phyloP scores from a whole-genome alignment of 768 basidiomycete species.

The Leccinum variicolor region DNA sequence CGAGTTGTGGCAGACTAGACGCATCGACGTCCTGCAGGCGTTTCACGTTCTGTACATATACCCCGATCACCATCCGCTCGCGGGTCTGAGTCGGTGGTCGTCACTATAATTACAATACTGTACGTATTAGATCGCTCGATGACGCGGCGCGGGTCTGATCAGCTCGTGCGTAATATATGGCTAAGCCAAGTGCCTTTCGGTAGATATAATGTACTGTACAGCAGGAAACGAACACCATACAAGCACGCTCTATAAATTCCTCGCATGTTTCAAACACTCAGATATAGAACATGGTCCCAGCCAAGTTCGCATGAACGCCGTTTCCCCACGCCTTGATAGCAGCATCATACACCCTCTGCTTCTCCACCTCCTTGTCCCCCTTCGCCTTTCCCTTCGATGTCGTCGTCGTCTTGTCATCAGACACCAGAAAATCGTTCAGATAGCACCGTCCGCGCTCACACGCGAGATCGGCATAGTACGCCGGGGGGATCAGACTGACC shows the following conservation, averaged over 20 bases:
- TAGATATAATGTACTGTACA: background rate
- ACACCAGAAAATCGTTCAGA: conserved; percentile 64
- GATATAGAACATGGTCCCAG: conserved; percentile 74
- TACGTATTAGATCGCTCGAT: background rate
- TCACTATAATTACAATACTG: background rate
- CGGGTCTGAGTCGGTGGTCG: background rate
- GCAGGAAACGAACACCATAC: too few species aligned
- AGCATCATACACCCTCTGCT: conserved; percentile 16
- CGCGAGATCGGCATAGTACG: conserved; percentile 80
- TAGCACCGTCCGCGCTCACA: conserved; percentile 80
- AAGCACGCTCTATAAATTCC: too few species aligned
- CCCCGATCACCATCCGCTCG: background rate
- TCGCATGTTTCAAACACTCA: conserved; percentile 25
- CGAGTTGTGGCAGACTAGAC: background rate
- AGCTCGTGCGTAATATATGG: too few species aligned
- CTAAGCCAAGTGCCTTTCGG: background rate
- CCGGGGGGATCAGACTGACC: conserved; percentile 76
- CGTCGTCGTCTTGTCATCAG: conserved; percentile 47
- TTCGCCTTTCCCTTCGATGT: conserved; percentile 33
- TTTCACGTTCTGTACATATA: background rate
- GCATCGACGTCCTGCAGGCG: background rate
- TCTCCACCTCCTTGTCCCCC: conserved; percentile 29
- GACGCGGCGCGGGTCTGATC: background rate
- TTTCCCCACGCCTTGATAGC: conserved; percentile 44
- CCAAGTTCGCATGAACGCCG: conserved; percentile 55